These are phyloP conservation scores for Dianthus caryophyllus DNA, from an alignment of 148 eudicot genomes.

Conservation along the genomic window DNA sequence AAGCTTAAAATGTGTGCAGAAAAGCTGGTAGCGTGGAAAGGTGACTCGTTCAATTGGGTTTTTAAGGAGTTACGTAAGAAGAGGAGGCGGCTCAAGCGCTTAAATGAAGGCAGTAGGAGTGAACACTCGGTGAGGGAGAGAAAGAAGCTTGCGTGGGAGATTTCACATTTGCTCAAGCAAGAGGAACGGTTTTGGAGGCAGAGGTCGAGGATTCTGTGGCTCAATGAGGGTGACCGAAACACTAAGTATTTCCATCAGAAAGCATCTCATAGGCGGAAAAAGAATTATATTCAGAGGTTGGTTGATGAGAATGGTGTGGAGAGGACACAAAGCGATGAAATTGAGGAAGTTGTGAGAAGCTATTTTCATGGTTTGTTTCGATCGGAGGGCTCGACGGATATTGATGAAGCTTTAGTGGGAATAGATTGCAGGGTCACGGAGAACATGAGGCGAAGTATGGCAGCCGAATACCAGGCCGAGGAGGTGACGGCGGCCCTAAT, in stretches of 20 bases:
- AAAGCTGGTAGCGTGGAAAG: background rate
- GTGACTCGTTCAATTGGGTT: too few species aligned
- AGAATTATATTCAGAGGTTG: too few species aligned
- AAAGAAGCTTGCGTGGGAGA: background rate
- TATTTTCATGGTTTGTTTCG: too few species aligned
- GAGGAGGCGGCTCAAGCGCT: too few species aligned
- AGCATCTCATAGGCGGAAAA: background rate
- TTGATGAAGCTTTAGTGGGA: too few species aligned
- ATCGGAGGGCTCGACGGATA: too few species aligned
- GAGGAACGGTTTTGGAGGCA: background rate
- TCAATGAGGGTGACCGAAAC: background rate
- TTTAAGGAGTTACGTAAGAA: too few species aligned
- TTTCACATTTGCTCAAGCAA: background rate
- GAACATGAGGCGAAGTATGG: too few species aligned
- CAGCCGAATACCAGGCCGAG: too few species aligned
- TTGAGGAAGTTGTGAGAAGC: too few species aligned
- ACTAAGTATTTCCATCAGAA: background rate
- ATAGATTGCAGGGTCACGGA: too few species aligned
- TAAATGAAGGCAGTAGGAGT: background rate
- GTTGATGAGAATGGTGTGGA: background rate
- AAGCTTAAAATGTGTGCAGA: background rate
- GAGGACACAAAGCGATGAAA: too few species aligned
- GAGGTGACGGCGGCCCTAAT: background rate
- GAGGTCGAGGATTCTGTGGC: background rate
- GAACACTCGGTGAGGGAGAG: background rate